Base-by-base conservation (phyloP, 352 stramenopile species). In the Pythium biforme region DNA sequence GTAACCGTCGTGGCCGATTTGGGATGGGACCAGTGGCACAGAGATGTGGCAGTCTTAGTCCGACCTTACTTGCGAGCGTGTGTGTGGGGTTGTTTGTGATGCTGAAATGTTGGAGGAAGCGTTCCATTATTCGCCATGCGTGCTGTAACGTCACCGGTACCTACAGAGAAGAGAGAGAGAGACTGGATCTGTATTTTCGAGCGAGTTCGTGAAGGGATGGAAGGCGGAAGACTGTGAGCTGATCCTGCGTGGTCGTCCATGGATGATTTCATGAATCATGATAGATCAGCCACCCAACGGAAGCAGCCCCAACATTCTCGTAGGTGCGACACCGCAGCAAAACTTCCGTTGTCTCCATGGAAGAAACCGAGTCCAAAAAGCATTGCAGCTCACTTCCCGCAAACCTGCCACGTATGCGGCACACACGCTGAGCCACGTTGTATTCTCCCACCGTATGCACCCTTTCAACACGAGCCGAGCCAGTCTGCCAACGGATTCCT, bases 1-100 rank as follows among this genome's bases (percentile, higher is more conserved):
- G 31, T 26, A 63, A 47, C 57, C 22, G 58, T 48, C 57, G 37
- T 59, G 46, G 54, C 59, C 34, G 25, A 51, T 60, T 53, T 62
- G 55, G 22, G 23, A 46, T 37, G 20, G 51, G 15, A 31, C 17
- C 14, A 33, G 4, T 5, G 22, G 37, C 22, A 37, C 52, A 58
- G 19, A 48, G 22, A 49, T 17, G 33, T 7, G 37, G 52, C 52
- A 15, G 52, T 48, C 34, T 45, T 58, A 58, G 52, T 58, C 52
- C 34, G 52, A 45, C 10, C 37, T 43, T 43, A 14, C 37, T 43
- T 43, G 37, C 14, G 37, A 20, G 37, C 12, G 37, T 43, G 37
- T n/a, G n/a, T n/a, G n/a, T n/a, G n/a, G n/a, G n/a, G n/a, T n/a
- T n/a, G n/a, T n/a, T n/a, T n/a, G n/a, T 20, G 37, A 20, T 43